A percentile compares a stretch with the other conserved stretches of the same genome.
Evolutionary conservation across 768 basidiomycete species (phyloP).

Genomic region (Rhodotorula paludigena): DNA sequence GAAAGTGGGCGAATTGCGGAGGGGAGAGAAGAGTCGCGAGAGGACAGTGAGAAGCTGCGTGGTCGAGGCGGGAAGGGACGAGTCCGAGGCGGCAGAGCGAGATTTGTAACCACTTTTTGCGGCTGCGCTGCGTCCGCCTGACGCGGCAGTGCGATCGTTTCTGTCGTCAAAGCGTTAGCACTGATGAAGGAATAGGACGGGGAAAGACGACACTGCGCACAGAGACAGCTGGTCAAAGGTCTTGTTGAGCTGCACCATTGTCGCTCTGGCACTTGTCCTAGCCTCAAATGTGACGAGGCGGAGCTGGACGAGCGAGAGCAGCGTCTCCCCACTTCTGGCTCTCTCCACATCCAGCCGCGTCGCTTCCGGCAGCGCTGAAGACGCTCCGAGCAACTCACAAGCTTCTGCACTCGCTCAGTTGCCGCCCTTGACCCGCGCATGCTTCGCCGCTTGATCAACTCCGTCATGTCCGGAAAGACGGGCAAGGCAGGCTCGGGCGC

Average conservation of each 20-base stretch:
- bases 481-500: no score
- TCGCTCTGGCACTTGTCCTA: no score
- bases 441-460: background rate
- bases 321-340: background rate
- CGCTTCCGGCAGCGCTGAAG: no score
- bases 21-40: constrained; percentile 7
- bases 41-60: constrained; percentile 19
- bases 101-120: background rate
- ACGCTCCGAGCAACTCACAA: no score
- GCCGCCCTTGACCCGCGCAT: background rate
- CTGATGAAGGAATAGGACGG: background rate
- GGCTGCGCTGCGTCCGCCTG: background rate
- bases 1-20: constrained; percentile 16
- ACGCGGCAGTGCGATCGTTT: no score
- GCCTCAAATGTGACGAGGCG: background rate
- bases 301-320: background rate
- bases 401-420: no score
- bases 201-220: background rate
- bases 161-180: background rate
- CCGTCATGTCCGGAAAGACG: background rate
- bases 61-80: background rate
- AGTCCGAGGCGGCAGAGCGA: background rate
- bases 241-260: background rate
- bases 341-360: no score
- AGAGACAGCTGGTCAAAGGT: background rate